phyloP scores from a whole-genome alignment of 805 yeast genomes.

The Tetrapisispora namnaoensis region DNA sequence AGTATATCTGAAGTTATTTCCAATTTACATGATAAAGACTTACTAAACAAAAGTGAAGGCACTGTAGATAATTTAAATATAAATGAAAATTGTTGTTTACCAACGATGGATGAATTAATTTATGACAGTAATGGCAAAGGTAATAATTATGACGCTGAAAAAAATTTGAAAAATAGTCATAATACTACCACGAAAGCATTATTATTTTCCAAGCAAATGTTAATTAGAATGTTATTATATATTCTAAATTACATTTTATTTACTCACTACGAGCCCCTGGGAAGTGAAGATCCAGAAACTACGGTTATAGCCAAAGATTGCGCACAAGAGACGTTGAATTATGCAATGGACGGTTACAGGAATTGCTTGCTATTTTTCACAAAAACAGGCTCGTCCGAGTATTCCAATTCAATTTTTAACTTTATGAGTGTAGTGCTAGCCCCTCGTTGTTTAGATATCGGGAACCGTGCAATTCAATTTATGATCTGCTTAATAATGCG shows the following conservation, averaged over 20 bases:
- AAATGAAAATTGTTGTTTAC: constrained; percentile 26
- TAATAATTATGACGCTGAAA: constrained; percentile 12
- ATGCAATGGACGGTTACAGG: constrained; percentile 36
- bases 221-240: constrained; percentile 40
- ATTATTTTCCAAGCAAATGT: constrained; percentile 32
- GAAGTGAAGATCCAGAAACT: constrained; percentile 28
- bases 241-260: constrained; percentile 41
- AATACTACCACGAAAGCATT: constrained; percentile 33
- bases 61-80: constrained; percentile 7
- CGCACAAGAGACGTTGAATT: constrained; percentile 35
- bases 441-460: constrained; percentile 42
- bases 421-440: constrained; percentile 37
- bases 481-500: constrained; percentile 45
- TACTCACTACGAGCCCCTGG: constrained; percentile 36
- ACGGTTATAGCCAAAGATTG: constrained; percentile 30
- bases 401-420: constrained; percentile 28
- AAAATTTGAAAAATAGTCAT: constrained; percentile 31
- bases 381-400: constrained; percentile 26
- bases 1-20: constrained; percentile 21
- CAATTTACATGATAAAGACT: constrained; percentile 21
- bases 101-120: constrained; percentile 19
- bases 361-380: constrained; percentile 35
- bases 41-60: constrained; percentile 24
- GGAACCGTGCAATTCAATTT: constrained; percentile 49
- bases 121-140: neutral